phyloP scores from a whole-genome alignment of 2,329 filamentous ascomycete species.

The Aspergillus eucalypticola region DNA sequence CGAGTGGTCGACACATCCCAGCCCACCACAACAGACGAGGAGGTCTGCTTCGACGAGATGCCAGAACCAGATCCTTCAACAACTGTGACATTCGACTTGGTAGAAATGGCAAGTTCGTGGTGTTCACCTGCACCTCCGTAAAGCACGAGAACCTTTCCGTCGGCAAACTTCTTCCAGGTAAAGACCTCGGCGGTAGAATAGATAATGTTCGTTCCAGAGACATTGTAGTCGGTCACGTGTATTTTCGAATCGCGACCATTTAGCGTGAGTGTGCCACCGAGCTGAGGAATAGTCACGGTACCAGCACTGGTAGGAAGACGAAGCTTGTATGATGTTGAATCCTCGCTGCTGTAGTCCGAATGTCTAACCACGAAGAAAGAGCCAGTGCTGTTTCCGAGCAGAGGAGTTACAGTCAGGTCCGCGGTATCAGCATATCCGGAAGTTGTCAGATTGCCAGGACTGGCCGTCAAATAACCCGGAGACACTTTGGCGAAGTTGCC shows the following conservation, averaged over 20 bases:
- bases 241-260: constrained; percentile 48
- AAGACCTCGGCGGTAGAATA: constrained; percentile 50
- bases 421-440: constrained; percentile 54
- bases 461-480: constrained; percentile 66
- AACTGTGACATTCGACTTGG: constrained; percentile 27
- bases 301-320: constrained; percentile 52
- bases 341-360: constrained; percentile 61
- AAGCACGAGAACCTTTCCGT: constrained; percentile 52
- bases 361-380: constrained; percentile 67
- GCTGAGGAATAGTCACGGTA: constrained; percentile 42
- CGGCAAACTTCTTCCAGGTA: constrained; percentile 59
- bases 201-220: constrained; percentile 42
- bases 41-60: constrained; percentile 32
- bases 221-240: constrained; percentile 45
- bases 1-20: constrained; percentile 58
- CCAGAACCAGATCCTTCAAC: constrained; percentile 36
- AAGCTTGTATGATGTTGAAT: constrained; percentile 63
- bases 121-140: constrained; percentile 44
- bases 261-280: constrained; percentile 40
- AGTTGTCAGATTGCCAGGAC: constrained; percentile 48
- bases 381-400: constrained; percentile 56
- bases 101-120: constrained; percentile 44
- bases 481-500: constrained; percentile 74
- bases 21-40: constrained; percentile 40
- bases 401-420: constrained; percentile 61